Evolutionary conservation across 306 rosid genomes (phyloP).

Genomic region (Aeschynomene evenia): DNA sequence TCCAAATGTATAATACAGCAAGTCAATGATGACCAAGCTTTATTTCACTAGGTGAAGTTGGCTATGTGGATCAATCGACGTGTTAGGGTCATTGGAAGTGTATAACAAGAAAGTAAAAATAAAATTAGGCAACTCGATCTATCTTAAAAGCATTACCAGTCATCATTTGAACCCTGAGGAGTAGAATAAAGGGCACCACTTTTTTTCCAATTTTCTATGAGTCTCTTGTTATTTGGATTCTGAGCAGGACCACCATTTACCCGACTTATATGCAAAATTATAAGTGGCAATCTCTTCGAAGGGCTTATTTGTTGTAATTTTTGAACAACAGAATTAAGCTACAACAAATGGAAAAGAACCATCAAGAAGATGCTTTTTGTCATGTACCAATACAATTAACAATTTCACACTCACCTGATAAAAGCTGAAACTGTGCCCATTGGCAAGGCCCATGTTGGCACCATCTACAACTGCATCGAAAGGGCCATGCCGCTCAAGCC

Average conservation of each 20-base stretch:
- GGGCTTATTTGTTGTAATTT: slow-evolving; percentile 67
- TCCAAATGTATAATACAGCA: not conserved
- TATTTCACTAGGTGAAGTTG: not conserved
- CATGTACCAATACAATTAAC: slow-evolving; percentile 16
- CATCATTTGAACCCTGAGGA: slow-evolving; percentile 88
- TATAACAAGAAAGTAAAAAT: not conserved
- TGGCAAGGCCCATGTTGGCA: slow-evolving; percentile 72
- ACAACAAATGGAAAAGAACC: slow-evolving; percentile 42
- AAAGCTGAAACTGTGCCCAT: slow-evolving; percentile 54
- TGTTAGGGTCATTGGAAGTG: not conserved
- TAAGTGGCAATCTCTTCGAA: slow-evolving; percentile 75
- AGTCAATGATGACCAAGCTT: slow-evolving; percentile 14
- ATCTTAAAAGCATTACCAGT: slow-evolving; percentile 57
- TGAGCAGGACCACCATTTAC: slow-evolving; percentile 71
- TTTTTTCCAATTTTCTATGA: slow-evolving; percentile 69
- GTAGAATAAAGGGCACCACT: slow-evolving; percentile 75
- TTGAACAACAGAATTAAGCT: slow-evolving; percentile 68
- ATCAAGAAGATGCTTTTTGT: slow-evolving; percentile 25
- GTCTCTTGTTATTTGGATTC: slow-evolving; percentile 58
- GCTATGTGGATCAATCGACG: not conserved
- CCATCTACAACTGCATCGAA: slow-evolving; percentile 93
- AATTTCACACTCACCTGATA: slow-evolving; percentile 50
- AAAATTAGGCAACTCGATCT: slow-evolving; percentile 25
- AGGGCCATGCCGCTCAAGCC: slow-evolving; percentile 81
- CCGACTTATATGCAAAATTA: slow-evolving; percentile 78